Evolutionary conservation across 1,284 basidiomycete species (phyloP).

Genomic region (Amylostereum chailletii): DNA sequence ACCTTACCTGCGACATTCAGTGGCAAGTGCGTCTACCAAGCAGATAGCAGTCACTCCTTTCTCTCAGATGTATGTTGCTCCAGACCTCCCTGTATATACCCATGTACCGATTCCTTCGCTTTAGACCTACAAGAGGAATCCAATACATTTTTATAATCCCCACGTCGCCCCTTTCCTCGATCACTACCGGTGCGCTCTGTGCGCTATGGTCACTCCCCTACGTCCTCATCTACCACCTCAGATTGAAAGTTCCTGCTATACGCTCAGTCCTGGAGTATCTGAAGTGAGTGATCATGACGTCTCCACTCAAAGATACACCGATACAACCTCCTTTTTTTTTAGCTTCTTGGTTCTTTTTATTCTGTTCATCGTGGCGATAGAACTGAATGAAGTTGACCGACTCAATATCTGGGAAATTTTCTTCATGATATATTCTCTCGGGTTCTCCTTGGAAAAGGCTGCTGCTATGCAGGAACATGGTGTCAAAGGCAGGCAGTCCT

Average conservation of each 20-base stretch:
- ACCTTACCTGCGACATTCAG: constrained; percentile 24
- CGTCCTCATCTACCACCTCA: constrained; percentile 19
- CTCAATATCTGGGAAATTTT: constrained; percentile 59
- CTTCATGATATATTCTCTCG: constrained; percentile 82
- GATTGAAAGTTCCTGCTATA: constrained; percentile 88
- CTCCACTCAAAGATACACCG: constrained; percentile 1
- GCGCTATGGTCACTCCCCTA: neutral
- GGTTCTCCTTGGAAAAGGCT: constrained; percentile 86
- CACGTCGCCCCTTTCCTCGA: constrained; percentile 87
- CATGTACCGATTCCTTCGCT: neutral
- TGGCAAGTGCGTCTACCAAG: constrained; percentile 85
- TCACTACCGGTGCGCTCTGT: constrained; percentile 69
- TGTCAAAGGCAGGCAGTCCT: constrained; percentile 48
- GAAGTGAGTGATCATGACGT: constrained; percentile 39
- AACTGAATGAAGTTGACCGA: constrained; percentile 51
- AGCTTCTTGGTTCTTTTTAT: constrained; percentile 83
- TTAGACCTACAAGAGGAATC: constrained; percentile 88
- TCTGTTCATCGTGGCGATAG: constrained; percentile 77
- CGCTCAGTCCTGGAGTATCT: constrained; percentile 83
- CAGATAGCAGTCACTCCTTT: constrained; percentile 77
- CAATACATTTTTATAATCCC: constrained; percentile 91
- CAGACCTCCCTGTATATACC: neutral
- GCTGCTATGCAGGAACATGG: constrained; percentile 95
- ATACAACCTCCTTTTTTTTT: neutral
- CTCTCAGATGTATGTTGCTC: constrained; percentile 64